Conservation (phyloP, 2,329 filamentous ascomycete species). For the Nectriaceae sp. region DNA sequence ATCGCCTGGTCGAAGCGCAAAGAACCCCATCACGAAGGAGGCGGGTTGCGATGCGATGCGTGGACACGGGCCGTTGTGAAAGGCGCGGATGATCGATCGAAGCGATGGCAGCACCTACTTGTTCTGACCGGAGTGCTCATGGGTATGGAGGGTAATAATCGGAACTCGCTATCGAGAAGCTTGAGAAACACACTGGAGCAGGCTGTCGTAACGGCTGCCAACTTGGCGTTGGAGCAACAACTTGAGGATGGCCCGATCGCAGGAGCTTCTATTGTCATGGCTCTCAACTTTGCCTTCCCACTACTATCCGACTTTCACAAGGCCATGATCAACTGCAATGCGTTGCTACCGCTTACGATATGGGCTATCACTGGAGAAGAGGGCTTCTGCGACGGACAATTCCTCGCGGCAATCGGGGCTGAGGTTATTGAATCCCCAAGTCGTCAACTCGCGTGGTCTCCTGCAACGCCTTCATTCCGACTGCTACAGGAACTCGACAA, state of each 20-base stretch:
- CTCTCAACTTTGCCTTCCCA: slow-evolving; percentile 76
- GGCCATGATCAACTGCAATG: slow-evolving; percentile 64
- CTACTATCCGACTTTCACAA: slow-evolving; percentile 64
- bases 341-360: slow-evolving; percentile 69
- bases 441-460: slow-evolving; percentile 62
- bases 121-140: slow-evolving; percentile 77
- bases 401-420: slow-evolving; percentile 68
- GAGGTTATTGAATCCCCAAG: slow-evolving; percentile 58
- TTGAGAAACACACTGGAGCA: slow-evolving; percentile 70
- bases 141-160: slow-evolving; percentile 68
- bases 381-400: slow-evolving; percentile 75
- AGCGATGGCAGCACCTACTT: slow-evolving; percentile 82
- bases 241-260: slow-evolving; percentile 43
- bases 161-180: slow-evolving; percentile 62
- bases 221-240: slow-evolving; percentile 66
- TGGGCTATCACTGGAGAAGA: slow-evolving; percentile 69
- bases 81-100: slow-evolving; percentile 59
- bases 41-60: slow-evolving; percentile 49
- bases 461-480: slow-evolving; percentile 59
- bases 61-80: slow-evolving; percentile 60
- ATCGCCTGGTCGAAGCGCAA: slow-evolving; percentile 37
- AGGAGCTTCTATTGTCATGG: slow-evolving; percentile 62
- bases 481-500: slow-evolving; percentile 60
- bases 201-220: slow-evolving; percentile 73
- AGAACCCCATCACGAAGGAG: slow-evolving; percentile 35